Evolutionary conservation across 345 rosid genomes (phyloP).

Genomic region (Moricandia arvensis): DNA sequence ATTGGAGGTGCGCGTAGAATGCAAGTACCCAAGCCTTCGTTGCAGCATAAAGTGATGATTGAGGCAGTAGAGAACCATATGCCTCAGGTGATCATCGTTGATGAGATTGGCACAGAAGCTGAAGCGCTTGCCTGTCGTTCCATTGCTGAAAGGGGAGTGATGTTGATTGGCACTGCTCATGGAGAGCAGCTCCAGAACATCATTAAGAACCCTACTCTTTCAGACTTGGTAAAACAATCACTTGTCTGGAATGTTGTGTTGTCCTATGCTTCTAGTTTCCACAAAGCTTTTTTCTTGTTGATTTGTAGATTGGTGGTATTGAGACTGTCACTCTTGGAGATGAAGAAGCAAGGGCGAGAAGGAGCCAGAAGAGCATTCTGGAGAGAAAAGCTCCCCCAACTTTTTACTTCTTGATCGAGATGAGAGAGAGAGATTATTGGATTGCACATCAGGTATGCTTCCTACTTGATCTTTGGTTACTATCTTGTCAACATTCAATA

Average conservation of each 20-base stretch:
- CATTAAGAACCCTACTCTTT: slow-evolving; percentile 57
- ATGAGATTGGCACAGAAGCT: slow-evolving; percentile 69
- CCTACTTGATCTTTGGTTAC: background rate
- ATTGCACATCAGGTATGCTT: slow-evolving; percentile 52
- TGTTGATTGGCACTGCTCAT: slow-evolving; percentile 68
- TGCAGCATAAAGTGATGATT: slow-evolving; percentile 71
- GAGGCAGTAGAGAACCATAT: slow-evolving; percentile 79
- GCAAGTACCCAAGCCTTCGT: slow-evolving; percentile 66
- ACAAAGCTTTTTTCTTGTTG: background rate
- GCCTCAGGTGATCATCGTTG: slow-evolving; percentile 73
- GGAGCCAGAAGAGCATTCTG: slow-evolving; percentile 58
- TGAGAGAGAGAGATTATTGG: slow-evolving; percentile 63
- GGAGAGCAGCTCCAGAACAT: slow-evolving; percentile 63
- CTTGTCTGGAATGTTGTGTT: background rate
- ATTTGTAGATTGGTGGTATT: slow-evolving; percentile 62
- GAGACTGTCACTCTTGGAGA: slow-evolving; percentile 67
- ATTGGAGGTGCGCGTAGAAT: slow-evolving; percentile 75
- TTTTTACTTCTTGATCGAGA: slow-evolving; percentile 69
- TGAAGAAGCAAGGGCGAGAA: slow-evolving; percentile 62
- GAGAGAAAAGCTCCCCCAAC: slow-evolving; percentile 73
- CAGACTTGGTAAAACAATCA: slow-evolving; percentile 47
- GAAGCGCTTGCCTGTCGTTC: slow-evolving; percentile 69
- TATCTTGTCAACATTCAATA: background rate
- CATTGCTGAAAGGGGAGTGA: slow-evolving; percentile 66
- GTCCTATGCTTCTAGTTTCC: background rate